These are phyloP conservation scores for Candida ulmi DNA, from an alignment of 805 yeast species.

Conservation along the genomic window DNA sequence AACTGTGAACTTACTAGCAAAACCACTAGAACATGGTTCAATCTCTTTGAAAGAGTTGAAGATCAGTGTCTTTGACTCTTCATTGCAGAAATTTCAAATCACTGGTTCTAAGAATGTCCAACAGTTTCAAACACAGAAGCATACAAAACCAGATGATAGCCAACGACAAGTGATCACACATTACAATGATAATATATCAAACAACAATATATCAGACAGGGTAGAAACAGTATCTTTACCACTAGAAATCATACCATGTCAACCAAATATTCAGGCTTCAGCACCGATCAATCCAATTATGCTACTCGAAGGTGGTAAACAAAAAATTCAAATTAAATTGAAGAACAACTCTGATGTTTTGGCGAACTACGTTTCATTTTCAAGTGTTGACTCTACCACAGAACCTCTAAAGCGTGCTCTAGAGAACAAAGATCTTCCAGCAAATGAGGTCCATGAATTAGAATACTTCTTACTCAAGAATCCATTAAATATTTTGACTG, in stretches of 20 bases:
- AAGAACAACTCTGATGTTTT: constrained; percentile 53
- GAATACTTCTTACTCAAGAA: constrained; percentile 62
- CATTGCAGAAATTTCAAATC: constrained; percentile 38
- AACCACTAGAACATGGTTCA: constrained; percentile 44
- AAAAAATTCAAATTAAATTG: constrained; percentile 42
- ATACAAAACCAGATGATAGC: not conserved
- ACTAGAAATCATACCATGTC: constrained; percentile 35
- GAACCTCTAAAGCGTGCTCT: constrained; percentile 57
- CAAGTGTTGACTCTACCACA: constrained; percentile 67
- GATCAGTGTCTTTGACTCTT: constrained; percentile 47
- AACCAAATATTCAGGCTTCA: constrained; percentile 55
- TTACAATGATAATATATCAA: constrained; percentile 12
- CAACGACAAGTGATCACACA: constrained; percentile 1
- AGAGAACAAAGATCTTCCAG: constrained; percentile 39
- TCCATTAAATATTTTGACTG: constrained; percentile 42
- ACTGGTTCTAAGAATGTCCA: constrained; percentile 25
- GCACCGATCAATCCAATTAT: constrained; percentile 51
- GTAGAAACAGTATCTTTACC: constrained; percentile 24
- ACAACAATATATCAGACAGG: constrained; percentile 11
- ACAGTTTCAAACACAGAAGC: constrained; percentile 24
- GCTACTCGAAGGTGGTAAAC: constrained; percentile 74
- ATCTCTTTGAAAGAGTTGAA: constrained; percentile 45
- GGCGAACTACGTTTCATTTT: constrained; percentile 53
- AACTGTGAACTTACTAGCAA: constrained; percentile 38
- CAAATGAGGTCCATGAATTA: constrained; percentile 65